Conservation (phyloP, 768 basidiomycete species). For the Trametes cubensis region DNA sequence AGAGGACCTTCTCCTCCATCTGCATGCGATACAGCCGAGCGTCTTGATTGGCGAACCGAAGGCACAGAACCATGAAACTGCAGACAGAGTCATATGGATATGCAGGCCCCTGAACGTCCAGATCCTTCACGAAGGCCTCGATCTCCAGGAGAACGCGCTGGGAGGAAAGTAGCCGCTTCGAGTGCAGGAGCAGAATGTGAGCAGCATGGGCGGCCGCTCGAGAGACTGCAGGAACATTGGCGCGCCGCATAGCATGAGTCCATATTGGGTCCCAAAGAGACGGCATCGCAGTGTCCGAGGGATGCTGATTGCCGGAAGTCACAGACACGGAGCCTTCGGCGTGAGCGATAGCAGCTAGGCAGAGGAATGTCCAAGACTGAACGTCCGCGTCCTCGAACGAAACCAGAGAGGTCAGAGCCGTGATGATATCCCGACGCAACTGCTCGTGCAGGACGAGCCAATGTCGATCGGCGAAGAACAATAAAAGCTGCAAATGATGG, state of each 20-base stretch:
- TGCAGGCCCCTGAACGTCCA: slow-evolving; percentile 88
- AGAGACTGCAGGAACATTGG: slow-evolving; percentile 66
- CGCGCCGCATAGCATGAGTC: slow-evolving; percentile 78
- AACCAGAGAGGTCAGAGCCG: slow-evolving; percentile 60
- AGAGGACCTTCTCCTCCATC: slow-evolving; percentile 82
- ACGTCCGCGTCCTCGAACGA: slow-evolving; percentile 62
- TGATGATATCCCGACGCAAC: slow-evolving; percentile 59
- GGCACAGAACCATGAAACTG: slow-evolving; percentile 68
- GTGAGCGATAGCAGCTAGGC: slow-evolving; percentile 71
- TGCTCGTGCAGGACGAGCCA: slow-evolving; percentile 64
- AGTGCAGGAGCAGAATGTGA: slow-evolving; percentile 52
- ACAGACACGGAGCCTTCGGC: slow-evolving; percentile 36
- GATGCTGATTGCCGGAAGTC: background rate
- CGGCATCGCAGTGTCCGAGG: slow-evolving; percentile 27
- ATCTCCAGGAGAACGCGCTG: slow-evolving; percentile 71
- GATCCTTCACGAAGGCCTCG: slow-evolving; percentile 75
- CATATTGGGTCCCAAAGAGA: slow-evolving; percentile 81
- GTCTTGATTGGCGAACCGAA: slow-evolving; percentile 77
- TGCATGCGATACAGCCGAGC: slow-evolving; percentile 81
- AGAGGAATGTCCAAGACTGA: slow-evolving; percentile 87
- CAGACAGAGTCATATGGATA: slow-evolving; percentile 91
- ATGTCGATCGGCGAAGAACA: slow-evolving; percentile 84
- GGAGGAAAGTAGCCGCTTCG: slow-evolving; percentile 48
- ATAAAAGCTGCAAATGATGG: slow-evolving; percentile 71
- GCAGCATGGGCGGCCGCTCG: slow-evolving; percentile 80